Evolutionary conservation across 2,329 filamentous ascomycete genomes (phyloP).

Genomic region (Thelonectria rubi): DNA sequence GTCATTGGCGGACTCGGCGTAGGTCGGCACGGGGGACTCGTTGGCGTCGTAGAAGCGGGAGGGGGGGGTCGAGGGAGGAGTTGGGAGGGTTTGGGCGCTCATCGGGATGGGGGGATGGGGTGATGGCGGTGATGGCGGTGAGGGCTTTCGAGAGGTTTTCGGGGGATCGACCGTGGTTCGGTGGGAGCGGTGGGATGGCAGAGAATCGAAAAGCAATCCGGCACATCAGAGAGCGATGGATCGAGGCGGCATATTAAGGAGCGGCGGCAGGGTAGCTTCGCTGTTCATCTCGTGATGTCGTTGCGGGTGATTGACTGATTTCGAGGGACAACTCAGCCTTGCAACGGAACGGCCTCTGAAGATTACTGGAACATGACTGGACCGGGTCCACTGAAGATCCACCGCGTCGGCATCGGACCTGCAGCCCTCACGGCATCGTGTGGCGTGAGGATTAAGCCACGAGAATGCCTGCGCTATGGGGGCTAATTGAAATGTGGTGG

Average conservation of each 20-base stretch:
- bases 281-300: not conserved
- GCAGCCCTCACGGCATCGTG: not conserved
- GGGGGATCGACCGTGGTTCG: no score
- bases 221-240: not conserved
- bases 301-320: not conserved
- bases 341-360: not conserved
- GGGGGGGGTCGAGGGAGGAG: conserved; percentile 13
- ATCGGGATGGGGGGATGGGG: not conserved
- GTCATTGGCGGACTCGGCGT: conserved; percentile 32
- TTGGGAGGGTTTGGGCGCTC: conserved; percentile 6
- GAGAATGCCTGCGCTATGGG: no score
- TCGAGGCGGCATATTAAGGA: not conserved
- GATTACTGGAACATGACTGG: not conserved
- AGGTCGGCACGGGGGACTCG: conserved; percentile 29
- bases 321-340: not conserved
- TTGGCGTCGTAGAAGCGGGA: conserved; percentile 2
- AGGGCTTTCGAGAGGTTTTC: no score
- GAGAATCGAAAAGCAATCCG: no score
- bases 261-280: not conserved
- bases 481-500: no score
- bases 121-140: not conserved
- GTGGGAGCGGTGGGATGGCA: no score
- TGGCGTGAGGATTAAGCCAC: not conserved
- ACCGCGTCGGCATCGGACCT: not conserved
- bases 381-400: not conserved